Percentiles rank a stretch among this genome's conserved stretches.
These are phyloP conservation scores for Pelargonium fulgidum DNA, from an alignment of 441 rosid genomes.

Conservation along the genomic window DNA sequence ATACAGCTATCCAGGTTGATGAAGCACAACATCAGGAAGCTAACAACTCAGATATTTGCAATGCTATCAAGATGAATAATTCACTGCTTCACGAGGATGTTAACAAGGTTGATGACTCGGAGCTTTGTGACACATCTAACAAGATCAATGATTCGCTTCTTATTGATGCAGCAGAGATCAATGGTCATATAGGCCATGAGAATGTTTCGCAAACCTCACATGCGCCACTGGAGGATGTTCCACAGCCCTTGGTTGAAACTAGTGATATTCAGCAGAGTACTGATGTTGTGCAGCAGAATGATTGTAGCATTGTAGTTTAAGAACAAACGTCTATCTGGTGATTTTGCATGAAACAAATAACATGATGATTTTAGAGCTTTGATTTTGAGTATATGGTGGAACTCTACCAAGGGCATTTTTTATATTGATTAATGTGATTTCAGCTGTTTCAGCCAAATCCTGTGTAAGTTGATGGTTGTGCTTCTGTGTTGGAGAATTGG, in stretches of 20 bases:
- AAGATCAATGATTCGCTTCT: neutral
- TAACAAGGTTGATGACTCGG: slow-evolving; percentile 13
- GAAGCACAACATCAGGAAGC: slow-evolving; percentile 8
- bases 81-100: slow-evolving; percentile 1
- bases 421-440: too few relatives aligned
- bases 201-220: slow-evolving; percentile 13
- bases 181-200: neutral
- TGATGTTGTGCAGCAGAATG: slow-evolving; percentile 5
- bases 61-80: neutral
- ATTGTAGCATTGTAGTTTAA: slow-evolving; percentile 4
- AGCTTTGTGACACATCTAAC: neutral
- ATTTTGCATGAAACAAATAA: neutral
- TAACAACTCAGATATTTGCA: neutral
- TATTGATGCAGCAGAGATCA: neutral
- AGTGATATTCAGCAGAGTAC: neutral
- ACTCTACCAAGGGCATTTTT: too few relatives aligned
- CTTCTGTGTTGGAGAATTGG: too few relatives aligned
- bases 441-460: too few relatives aligned
- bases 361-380: neutral
- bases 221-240: slow-evolving; percentile 12
- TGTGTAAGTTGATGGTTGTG: too few relatives aligned
- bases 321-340: neutral
- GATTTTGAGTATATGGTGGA: neutral
- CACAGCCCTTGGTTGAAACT: neutral
- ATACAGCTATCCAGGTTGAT: slow-evolving; percentile 14